Evolutionary conservation across 108 stramenopile genomes (phyloP).

Genomic region (Conticribra weissflogii): DNA sequence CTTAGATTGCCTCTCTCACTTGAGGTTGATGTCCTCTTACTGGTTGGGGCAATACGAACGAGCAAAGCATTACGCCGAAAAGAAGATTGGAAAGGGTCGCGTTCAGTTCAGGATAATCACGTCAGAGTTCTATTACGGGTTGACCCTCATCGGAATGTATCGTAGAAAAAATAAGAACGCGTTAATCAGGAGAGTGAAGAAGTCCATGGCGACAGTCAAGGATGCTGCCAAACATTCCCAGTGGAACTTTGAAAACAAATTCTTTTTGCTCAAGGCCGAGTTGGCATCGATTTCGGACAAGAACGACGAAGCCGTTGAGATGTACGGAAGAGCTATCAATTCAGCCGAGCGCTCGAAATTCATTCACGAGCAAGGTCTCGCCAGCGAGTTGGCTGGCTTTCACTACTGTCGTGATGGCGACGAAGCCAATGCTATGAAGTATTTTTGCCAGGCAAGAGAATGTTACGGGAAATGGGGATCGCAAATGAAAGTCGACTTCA

Average conservation of each 20-base stretch:
- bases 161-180: not conserved
- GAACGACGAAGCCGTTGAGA: slow-evolving; percentile 11
- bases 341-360: slow-evolving; percentile 16
- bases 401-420: slow-evolving; percentile 6
- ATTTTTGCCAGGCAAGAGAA: slow-evolving; percentile 17
- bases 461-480: slow-evolving; percentile 22
- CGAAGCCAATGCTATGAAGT: slow-evolving; percentile 5
- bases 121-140: not conserved
- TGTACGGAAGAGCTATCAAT: slow-evolving; percentile 21
- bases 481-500: slow-evolving; percentile 12
- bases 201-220: slow-evolving; percentile 1
- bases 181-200: not conserved
- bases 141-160: not conserved
- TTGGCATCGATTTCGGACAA: slow-evolving; percentile 8
- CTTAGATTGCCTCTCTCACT: not conserved
- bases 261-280: slow-evolving; percentile 25
- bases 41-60: not conserved
- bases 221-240: slow-evolving; percentile 8
- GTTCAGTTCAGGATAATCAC: not conserved
- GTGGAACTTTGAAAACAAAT: slow-evolving; percentile 38
- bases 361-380: slow-evolving; percentile 30
- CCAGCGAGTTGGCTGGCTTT: slow-evolving; percentile 12
- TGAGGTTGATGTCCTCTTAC: not conserved
- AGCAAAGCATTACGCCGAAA: slow-evolving; percentile 1
- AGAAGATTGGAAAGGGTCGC: not conserved